Conservation (phyloP, 148 eudicot species). For the Pouteria glomerata region DNA sequence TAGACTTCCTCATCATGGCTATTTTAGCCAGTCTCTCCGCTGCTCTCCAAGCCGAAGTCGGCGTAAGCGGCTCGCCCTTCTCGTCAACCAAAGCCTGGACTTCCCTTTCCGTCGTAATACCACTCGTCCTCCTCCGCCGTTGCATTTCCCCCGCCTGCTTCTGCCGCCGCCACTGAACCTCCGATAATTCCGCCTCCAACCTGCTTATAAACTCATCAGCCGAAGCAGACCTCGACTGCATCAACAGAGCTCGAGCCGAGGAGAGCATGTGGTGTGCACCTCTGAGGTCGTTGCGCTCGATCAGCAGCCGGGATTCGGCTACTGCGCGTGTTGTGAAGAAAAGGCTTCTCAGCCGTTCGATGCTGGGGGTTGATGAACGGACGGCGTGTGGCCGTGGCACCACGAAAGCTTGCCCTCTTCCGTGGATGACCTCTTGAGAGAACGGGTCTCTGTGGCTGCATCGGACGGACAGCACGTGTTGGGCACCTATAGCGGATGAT, state of each 20-base stretch:
- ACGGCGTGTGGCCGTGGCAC: conserved; percentile 67
- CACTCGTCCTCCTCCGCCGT: conserved; percentile 21
- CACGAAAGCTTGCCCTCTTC: conserved; percentile 42
- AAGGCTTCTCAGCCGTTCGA: conserved; percentile 63
- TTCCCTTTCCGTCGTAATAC: conserved; percentile 22
- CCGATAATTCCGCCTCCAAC: conserved; percentile 68
- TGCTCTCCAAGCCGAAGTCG: conserved; percentile 96
- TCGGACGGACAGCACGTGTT: conserved; percentile 59
- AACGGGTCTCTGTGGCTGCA: conserved; percentile 58
- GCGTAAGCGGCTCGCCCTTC: conserved; percentile 75
- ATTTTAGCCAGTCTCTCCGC: conserved; percentile 92
- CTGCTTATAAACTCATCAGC: conserved; percentile 41
- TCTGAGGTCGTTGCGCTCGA: conserved; percentile 45
- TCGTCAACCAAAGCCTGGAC: conserved; percentile 35
- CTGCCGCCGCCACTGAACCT: conserved; percentile 44
- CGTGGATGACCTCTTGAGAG: conserved; percentile 41
- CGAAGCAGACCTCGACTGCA: conserved; percentile 42
- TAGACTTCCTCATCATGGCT: conserved; percentile 82
- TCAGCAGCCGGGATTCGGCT: conserved; percentile 64
- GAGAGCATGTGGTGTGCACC: conserved; percentile 63
- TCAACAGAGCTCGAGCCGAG: conserved; percentile 60
- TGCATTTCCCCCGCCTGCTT: conserved; percentile 16
- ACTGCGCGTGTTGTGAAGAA: conserved; percentile 72
- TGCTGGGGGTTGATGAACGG: conserved; percentile 46
- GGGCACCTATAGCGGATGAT: conserved; percentile 42